Conservation (phyloP, 2,329 filamentous ascomycete genomes). For the Biscogniauxia marginata region DNA sequence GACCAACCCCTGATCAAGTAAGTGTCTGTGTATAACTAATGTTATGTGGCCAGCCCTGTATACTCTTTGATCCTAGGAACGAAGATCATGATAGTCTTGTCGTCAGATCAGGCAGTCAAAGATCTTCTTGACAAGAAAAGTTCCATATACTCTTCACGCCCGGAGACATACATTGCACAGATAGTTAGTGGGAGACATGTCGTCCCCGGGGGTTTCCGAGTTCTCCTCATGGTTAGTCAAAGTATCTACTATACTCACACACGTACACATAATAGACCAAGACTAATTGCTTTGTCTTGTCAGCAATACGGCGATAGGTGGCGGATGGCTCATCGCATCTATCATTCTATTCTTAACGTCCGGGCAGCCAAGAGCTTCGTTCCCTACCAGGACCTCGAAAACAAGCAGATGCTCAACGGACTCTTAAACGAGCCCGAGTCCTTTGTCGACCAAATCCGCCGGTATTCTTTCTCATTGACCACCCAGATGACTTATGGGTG, state of each 20-base stretch:
- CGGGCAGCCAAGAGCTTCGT: constrained; percentile 48
- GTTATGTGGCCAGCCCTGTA: constrained; percentile 17
- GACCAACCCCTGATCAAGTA: no score
- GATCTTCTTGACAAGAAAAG: constrained; percentile 24
- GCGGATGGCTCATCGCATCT: constrained; percentile 36
- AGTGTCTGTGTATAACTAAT: background rate
- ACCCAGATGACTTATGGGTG: constrained; percentile 51
- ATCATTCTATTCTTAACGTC: constrained; percentile 48
- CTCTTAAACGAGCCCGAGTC: constrained; percentile 43
- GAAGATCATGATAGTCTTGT: constrained; percentile 20
- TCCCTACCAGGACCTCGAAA: constrained; percentile 55
- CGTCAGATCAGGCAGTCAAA: constrained; percentile 20
- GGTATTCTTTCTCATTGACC: constrained; percentile 48
- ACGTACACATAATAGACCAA: constrained; percentile 3
- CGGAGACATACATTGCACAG: constrained; percentile 21
- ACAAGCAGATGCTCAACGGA: constrained; percentile 51
- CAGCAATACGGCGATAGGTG: constrained; percentile 35
- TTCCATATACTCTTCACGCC: constrained; percentile 22
- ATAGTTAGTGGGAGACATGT: constrained; percentile 20
- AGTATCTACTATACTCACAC: background rate
- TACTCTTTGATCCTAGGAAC: constrained; percentile 22
- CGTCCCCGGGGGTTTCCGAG: constrained; percentile 18
- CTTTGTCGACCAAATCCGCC: constrained; percentile 43
- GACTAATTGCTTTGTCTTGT: background rate
- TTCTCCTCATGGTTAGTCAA: constrained; percentile 20